Percentiles rank a stretch among this genome's conserved stretches.
These are phyloP conservation scores for Paracamarosporium sp. DNA, from an alignment of 2,329 filamentous ascomycete species.

Conservation along the genomic window DNA sequence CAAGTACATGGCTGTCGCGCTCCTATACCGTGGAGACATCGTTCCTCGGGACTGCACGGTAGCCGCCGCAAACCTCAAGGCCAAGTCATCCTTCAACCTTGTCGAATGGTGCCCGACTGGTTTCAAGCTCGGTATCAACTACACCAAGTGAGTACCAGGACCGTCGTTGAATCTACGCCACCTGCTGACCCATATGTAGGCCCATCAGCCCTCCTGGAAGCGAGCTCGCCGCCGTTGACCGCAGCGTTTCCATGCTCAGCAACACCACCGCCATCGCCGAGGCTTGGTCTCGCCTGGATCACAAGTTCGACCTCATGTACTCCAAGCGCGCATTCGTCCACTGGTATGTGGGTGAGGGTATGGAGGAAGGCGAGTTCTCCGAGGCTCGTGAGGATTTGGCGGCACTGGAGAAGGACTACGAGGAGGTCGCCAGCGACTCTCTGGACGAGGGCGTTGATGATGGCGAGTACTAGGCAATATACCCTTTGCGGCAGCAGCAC, in stretches of 20 bases:
- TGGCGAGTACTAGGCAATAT: slow-evolving; percentile 51
- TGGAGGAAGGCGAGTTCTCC: slow-evolving; percentile 91
- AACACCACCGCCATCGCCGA: slow-evolving; percentile 78
- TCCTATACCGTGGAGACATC: slow-evolving; percentile 75
- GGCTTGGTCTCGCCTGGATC: slow-evolving; percentile 74
- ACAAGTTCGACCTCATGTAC: slow-evolving; percentile 82
- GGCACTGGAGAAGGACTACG: slow-evolving; percentile 85
- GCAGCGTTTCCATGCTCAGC: slow-evolving; percentile 84
- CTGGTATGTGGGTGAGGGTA: slow-evolving; percentile 87
- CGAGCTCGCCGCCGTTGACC: slow-evolving; percentile 96
- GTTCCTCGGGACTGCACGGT: slow-evolving; percentile 73
- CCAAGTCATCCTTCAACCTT: slow-evolving; percentile 74
- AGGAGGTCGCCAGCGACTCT: slow-evolving; percentile 77
- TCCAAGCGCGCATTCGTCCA: slow-evolving; percentile 78
- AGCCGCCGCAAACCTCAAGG: slow-evolving; percentile 71
- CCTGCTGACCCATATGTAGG: slow-evolving; percentile 63
- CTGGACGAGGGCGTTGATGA: slow-evolving; percentile 65
- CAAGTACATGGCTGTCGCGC: slow-evolving; percentile 78
- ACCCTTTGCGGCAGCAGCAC: slow-evolving; percentile 24
- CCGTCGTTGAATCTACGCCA: neutral
- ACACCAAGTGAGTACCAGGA: slow-evolving; percentile 57
- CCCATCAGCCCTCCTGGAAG: slow-evolving; percentile 95
- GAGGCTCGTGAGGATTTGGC: slow-evolving; percentile 87
- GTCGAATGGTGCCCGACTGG: slow-evolving; percentile 79
- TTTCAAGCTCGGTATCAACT: slow-evolving; percentile 80